Conservation (phyloP, 208 protist genomes). For the Angomonas deanei region DNA sequence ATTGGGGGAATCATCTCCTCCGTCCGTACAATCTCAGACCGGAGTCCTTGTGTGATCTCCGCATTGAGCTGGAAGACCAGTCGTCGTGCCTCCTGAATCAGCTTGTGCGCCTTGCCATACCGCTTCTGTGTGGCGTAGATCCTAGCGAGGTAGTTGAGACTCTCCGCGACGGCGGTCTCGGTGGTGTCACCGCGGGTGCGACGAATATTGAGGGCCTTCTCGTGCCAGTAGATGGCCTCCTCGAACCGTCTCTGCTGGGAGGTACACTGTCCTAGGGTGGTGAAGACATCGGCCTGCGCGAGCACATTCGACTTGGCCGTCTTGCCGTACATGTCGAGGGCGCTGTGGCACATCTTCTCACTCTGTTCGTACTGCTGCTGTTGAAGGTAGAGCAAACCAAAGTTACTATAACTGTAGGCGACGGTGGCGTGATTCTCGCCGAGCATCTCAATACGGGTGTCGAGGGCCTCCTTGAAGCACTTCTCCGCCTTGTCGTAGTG, state of each 20-base stretch:
- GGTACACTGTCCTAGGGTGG: constrained; percentile 68
- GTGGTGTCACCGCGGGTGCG: constrained; percentile 74
- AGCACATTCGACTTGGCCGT: constrained; percentile 79
- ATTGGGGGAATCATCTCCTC: constrained; percentile 71
- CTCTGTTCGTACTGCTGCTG: constrained; percentile 61
- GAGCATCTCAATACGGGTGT: constrained; percentile 83
- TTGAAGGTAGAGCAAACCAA: constrained; percentile 74
- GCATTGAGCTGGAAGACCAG: constrained; percentile 64
- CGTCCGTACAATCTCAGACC: constrained; percentile 72
- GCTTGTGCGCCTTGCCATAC: constrained; percentile 55
- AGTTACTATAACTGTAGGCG: constrained; percentile 90
- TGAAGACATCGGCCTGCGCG: constrained; percentile 85
- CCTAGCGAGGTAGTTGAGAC: constrained; percentile 79
- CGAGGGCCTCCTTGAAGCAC: constrained; percentile 83
- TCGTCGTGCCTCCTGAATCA: constrained; percentile 69
- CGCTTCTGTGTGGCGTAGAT: constrained; percentile 64
- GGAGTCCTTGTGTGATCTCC: constrained; percentile 62
- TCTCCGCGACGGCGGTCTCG: constrained; percentile 75
- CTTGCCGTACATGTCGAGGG: constrained; percentile 85
- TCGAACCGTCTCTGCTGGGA: constrained; percentile 47
- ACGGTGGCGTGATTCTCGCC: constrained; percentile 84
- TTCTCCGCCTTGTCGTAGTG: constrained; percentile 87
- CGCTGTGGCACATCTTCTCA: constrained; percentile 66
- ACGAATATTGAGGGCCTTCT: constrained; percentile 84
- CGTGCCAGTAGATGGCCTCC: constrained; percentile 67